Conservation (phyloP, 2,329 filamentous ascomycete genomes). For the Fusarium mundagurra region DNA sequence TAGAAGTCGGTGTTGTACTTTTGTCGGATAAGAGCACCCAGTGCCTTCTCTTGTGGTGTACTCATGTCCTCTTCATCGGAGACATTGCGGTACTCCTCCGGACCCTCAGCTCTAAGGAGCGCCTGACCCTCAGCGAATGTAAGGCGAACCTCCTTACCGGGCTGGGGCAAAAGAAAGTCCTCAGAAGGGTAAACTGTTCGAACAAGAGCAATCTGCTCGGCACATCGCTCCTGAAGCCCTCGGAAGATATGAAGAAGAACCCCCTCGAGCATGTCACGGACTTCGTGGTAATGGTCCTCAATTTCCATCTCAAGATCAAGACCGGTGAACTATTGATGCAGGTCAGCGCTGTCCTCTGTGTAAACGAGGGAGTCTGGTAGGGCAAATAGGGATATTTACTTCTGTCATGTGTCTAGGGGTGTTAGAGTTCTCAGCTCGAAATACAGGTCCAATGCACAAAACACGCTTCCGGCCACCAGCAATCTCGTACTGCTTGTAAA, state of each 20-base stretch:
- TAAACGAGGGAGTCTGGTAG: not conserved
- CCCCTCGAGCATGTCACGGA: conserved; percentile 75
- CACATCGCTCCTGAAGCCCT: conserved; percentile 73
- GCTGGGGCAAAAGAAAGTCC: conserved; percentile 77
- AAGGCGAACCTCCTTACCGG: conserved; percentile 78
- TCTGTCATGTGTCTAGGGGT: conserved; percentile 87
- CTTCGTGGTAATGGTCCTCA: conserved; percentile 78
- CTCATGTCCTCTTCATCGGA: conserved; percentile 81
- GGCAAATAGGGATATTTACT: conserved; percentile 47
- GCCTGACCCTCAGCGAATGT: conserved; percentile 82
- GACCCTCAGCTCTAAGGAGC: conserved; percentile 79
- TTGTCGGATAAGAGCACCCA: conserved; percentile 84
- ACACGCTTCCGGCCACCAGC: conserved; percentile 81
- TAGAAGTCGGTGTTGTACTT: conserved; percentile 98
- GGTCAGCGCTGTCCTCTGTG: not conserved
- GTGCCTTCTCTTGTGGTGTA: conserved; percentile 86
- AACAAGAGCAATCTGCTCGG: conserved; percentile 76
- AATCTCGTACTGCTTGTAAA: conserved; percentile 90
- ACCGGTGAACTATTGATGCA: conserved; percentile 72
- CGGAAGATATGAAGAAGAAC: conserved; percentile 84
- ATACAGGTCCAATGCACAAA: conserved; percentile 82
- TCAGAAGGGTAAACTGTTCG: conserved; percentile 81
- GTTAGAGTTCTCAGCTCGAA: conserved; percentile 87
- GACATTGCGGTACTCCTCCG: conserved; percentile 72
- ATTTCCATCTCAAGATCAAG: conserved; percentile 94